Percentiles rank a stretch among this genome's conserved stretches.
These are phyloP conservation scores for Meira miltonrushii DNA, from an alignment of 1,284 basidiomycete genomes.

Conservation along the genomic window DNA sequence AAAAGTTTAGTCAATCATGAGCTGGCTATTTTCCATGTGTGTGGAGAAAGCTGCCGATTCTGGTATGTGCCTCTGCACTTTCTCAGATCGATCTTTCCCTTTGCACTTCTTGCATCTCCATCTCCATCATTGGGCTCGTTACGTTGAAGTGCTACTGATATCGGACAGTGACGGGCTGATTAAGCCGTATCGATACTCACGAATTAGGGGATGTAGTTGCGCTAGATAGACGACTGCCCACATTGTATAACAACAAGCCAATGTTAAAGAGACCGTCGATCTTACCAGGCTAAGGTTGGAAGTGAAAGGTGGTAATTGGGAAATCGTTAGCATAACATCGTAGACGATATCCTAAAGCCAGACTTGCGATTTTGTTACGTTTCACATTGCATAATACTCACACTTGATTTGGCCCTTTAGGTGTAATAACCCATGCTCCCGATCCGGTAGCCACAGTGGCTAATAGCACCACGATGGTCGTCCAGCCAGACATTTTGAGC, in stretches of 20 bases:
- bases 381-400: conserved; percentile 18
- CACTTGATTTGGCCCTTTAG: conserved; percentile 52
- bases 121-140: too few species aligned
- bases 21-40: too few species aligned
- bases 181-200: conserved; percentile 25
- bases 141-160: too few species aligned
- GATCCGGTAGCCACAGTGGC: conserved; percentile 30
- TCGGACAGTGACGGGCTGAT: too few species aligned
- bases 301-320: background rate
- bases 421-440: conserved; percentile 37
- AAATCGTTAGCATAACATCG: background rate
- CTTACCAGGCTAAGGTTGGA: conserved; percentile 39
- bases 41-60: too few species aligned
- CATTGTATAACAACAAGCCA: conserved; percentile 52
- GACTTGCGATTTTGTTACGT: conserved; percentile 51
- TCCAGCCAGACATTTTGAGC: conserved; percentile 48
- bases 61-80: too few species aligned
- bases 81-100: too few species aligned
- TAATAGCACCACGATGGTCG: conserved; percentile 43
- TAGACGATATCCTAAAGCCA: conserved; percentile 57
- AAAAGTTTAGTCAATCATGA: too few species aligned
- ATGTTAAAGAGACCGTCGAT: conserved; percentile 35
- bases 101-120: too few species aligned
- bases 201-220: conserved; percentile 50
- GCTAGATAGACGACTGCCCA: conserved; percentile 52